A percentile compares a stretch with the other conserved stretches of the same genome.
phyloP scores from a whole-genome alignment of 2,329 filamentous ascomycete genomes.

The Tolypocladium tundrense region DNA sequence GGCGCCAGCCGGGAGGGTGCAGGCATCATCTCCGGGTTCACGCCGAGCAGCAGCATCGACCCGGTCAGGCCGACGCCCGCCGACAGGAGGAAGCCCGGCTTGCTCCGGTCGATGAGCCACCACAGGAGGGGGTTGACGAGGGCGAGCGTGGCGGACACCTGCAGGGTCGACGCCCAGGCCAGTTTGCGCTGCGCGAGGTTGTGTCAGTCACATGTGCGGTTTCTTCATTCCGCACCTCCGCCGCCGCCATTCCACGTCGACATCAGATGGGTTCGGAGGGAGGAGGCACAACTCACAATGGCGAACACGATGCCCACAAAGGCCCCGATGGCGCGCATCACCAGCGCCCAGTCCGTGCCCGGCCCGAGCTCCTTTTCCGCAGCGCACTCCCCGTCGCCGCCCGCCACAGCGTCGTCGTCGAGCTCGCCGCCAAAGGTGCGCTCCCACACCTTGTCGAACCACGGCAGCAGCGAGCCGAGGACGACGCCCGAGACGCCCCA shows the following conservation, averaged over 20 bases:
- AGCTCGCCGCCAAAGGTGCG: constrained; percentile 31
- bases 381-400: constrained; percentile 15
- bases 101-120: constrained; percentile 91
- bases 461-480: constrained; percentile 72
- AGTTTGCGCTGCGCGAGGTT: constrained; percentile 59
- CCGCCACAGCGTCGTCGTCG: constrained; percentile 16
- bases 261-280: background rate
- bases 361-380: constrained; percentile 22
- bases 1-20: constrained; percentile 40
- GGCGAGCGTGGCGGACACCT: constrained; percentile 79
- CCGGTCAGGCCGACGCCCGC: constrained; percentile 63
- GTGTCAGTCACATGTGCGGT: constrained; percentile 3
- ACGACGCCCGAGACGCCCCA: constrained; percentile 76
- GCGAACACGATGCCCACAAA: constrained; percentile 53
- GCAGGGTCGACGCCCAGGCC: constrained; percentile 90
- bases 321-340: constrained; percentile 47
- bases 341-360: constrained; percentile 62
- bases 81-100: constrained; percentile 73
- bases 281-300: constrained; percentile 55
- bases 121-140: constrained; percentile 88
- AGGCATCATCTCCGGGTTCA: constrained; percentile 72
- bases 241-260: no score
- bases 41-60: constrained; percentile 60
- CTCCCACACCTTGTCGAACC: constrained; percentile 70
- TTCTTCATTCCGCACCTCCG: background rate